Base-by-base conservation (phyloP, 805 yeast genomes). In the Wickerhamomyces kurtzmanii region DNA sequence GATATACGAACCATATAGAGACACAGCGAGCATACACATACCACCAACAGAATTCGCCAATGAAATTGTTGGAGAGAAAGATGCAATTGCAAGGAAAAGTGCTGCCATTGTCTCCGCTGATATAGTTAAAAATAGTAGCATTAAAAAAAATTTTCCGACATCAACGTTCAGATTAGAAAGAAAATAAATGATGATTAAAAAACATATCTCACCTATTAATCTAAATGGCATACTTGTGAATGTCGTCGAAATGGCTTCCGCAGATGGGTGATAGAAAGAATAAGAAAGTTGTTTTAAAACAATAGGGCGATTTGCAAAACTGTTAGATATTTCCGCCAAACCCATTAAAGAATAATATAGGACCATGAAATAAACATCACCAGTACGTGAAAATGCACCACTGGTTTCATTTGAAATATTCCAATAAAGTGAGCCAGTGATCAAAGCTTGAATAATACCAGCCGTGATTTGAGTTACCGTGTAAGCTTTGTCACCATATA, bases 231-330 rank as follows among this genome's bases (percentile, higher is more conserved):
- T 49, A 28, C 72, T 77, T 4, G 82, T 65, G 4, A 77, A 33
- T 25, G 74, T 58, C 5, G 72, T 58, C 0, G 84, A 76, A 4
- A 81, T 39, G 1, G 84, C 80, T 43, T 80, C 89, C 4, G 83
- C 74, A 10, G 84, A 65, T 3, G 87, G 86, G 33, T 75, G 73
- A 47, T 78, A 83, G 32, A 81, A 64, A 0, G 84, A 74, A 40
- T 76, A 82, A 27, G 67, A 65, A 43, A 75, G 74, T 47, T 82
- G 93, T 44, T 82, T 81, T 40, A 68, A 69, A 16, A 78, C 65
- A 36, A 82, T 71, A 26, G 75, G 68, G 37, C 80, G 63, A 24
- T 68, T 59, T 14, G 56, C 65, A 39, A 71, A 59, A 42, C 66
- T 48, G 24, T 55, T 52, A 27, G 62, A 45, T 18, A 66, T 53